Conservation (phyloP, 2,329 filamentous ascomycete species). For the Cladosporium sphaerospermum region DNA sequence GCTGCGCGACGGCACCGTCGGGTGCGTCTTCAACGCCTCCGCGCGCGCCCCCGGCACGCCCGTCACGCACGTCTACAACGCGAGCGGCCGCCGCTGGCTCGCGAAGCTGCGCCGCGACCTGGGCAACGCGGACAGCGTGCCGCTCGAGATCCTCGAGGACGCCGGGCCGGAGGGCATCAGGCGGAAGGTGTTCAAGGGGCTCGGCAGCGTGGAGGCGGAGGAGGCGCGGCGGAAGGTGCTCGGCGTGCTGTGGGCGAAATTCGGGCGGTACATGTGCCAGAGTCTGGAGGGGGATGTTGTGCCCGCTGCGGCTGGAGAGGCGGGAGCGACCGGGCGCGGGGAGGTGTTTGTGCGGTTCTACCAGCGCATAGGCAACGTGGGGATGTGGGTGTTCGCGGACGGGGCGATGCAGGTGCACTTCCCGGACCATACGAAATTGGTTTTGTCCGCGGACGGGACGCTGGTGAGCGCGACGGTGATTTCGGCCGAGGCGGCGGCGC, state of each 20-base stretch:
- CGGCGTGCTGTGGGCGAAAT: conserved; percentile 59
- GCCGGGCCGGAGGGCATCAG: conserved; percentile 57
- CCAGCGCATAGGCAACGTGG: conserved; percentile 72
- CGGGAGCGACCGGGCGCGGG: conserved; percentile 3
- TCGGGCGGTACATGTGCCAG: conserved; percentile 62
- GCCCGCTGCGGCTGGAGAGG: no score
- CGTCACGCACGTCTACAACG: conserved; percentile 65
- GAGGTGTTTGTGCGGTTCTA: conserved; percentile 67
- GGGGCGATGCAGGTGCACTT: conserved; percentile 80
- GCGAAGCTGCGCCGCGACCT: conserved; percentile 47
- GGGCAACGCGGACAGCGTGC: conserved; percentile 46
- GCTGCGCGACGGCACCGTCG: conserved; percentile 72
- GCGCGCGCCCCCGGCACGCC: conserved; percentile 44
- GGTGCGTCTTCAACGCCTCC: conserved; percentile 53
- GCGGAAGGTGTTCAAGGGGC: conserved; percentile 50
- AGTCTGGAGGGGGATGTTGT: conserved; percentile 34
- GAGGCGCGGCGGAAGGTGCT: conserved; percentile 48
- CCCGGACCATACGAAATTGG: conserved; percentile 79
- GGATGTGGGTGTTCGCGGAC: conserved; percentile 75
- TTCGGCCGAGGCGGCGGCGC: conserved; percentile 61
- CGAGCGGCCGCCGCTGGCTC: conserved; percentile 63
- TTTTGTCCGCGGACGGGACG: conserved; percentile 66
- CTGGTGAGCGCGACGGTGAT: conserved; percentile 75
- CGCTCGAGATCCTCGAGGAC: conserved; percentile 68
- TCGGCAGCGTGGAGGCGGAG: conserved; percentile 28